Conservation (phyloP, 305 asterid species). For the Fraxinus floribunda region DNA sequence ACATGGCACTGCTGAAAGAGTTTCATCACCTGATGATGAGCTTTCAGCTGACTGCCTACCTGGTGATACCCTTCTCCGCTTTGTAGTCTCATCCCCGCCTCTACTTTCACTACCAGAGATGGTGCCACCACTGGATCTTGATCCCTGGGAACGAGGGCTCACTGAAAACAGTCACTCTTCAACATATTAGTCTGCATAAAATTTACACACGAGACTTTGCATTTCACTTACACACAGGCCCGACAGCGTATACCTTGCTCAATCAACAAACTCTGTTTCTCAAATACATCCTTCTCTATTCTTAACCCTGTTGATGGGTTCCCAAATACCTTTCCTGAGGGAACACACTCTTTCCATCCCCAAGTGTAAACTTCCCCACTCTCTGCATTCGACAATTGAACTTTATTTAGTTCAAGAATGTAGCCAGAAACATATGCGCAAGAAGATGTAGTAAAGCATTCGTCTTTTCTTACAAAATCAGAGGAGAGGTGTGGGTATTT, state of each 20-base stretch:
- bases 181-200: slow-evolving; percentile 39
- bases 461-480: not conserved
- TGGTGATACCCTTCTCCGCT: slow-evolving; percentile 74
- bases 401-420: slow-evolving; percentile 14
- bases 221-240: slow-evolving; percentile 28
- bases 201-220: slow-evolving; percentile 24
- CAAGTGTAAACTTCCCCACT: slow-evolving; percentile 84
- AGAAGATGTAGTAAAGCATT: not conserved
- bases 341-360: slow-evolving; percentile 99
- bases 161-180: slow-evolving; percentile 54
- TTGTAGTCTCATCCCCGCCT: slow-evolving; percentile 73
- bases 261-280: slow-evolving; percentile 44
- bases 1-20: slow-evolving; percentile 83
- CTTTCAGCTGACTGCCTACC: slow-evolving; percentile 71
- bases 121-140: slow-evolving; percentile 53
- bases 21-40: slow-evolving; percentile 74
- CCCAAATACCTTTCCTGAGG: slow-evolving; percentile 77
- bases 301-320: slow-evolving; percentile 47
- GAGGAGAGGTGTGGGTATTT: not conserved
- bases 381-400: slow-evolving; percentile 46
- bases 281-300: slow-evolving; percentile 50
- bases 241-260: slow-evolving; percentile 65
- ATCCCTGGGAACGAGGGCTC: slow-evolving; percentile 78
- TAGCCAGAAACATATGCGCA: not conserved
- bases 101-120: slow-evolving; percentile 42